Conservation (phyloP, 148 eudicot genomes). For the Cornus controversa region DNA sequence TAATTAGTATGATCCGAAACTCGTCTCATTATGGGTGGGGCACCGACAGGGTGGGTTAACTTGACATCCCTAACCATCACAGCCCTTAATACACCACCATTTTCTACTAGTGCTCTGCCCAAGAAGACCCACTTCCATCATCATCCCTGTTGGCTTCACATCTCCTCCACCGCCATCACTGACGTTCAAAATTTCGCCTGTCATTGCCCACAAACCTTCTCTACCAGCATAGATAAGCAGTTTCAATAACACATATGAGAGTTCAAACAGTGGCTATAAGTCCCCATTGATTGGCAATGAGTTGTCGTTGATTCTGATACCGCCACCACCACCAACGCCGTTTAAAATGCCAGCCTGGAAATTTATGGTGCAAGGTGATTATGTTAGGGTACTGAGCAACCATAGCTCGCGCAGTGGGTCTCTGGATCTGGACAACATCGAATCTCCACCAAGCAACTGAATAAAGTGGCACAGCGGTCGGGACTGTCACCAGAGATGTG, state of each 20-base stretch:
- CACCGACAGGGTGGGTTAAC: too few species aligned
- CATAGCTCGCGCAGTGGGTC: slow-evolving; percentile 59
- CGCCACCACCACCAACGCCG: slow-evolving; percentile 76
- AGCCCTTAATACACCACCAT: too few species aligned
- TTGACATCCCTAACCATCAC: too few species aligned
- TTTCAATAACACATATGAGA: slow-evolving; percentile 22
- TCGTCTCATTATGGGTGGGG: too few species aligned
- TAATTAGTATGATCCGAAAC: too few species aligned
- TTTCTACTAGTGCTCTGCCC: too few species aligned
- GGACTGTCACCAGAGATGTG: slow-evolving; percentile 14
- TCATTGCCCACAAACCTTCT: slow-evolving; percentile 14
- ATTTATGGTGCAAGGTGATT: slow-evolving; percentile 64
- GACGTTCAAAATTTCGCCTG: slow-evolving; percentile 1
- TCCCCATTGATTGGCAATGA: slow-evolving; percentile 42
- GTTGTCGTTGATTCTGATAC: slow-evolving; percentile 47
- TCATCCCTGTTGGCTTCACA: too few species aligned
- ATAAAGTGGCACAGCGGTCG: slow-evolving; percentile 18
- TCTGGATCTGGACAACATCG: slow-evolving; percentile 55
- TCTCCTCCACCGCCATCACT: slow-evolving; percentile 34
- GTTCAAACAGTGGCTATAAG: slow-evolving; percentile 31
- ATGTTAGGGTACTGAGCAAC: slow-evolving; percentile 46
- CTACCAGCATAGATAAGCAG: slow-evolving; percentile 20
- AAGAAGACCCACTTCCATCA: too few species aligned
- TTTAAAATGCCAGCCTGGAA: slow-evolving; percentile 61
- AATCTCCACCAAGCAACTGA: slow-evolving; percentile 29